phyloP scores from a whole-genome alignment of 306 rosid genomes.

The Cercis canadensis region DNA sequence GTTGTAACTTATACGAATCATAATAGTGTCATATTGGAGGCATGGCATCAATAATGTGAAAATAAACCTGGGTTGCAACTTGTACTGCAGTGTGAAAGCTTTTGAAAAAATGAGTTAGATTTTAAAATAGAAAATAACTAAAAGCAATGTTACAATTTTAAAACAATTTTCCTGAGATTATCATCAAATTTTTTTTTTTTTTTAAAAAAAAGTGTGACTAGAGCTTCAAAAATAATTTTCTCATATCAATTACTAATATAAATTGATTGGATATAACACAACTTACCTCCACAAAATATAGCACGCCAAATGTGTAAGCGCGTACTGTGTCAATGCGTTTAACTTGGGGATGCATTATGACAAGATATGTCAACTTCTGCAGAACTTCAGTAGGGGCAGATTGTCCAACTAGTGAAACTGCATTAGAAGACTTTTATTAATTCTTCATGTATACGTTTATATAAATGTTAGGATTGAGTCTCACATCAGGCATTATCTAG shows the following conservation, averaged over 20 bases:
- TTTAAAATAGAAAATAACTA: neutral
- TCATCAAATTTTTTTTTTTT: too few species aligned
- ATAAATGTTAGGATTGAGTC: too few species aligned
- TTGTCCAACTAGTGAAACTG: constrained; percentile 90
- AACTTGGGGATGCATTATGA: constrained; percentile 68
- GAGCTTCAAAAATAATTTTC: neutral
- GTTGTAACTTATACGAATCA: neutral
- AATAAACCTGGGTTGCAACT: neutral
- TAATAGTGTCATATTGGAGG: neutral
- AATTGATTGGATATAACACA: neutral
- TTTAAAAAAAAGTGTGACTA: neutral
- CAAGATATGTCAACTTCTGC: constrained; percentile 87
- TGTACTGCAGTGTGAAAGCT: neutral
- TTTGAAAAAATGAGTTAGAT: neutral
- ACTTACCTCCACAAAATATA: constrained; percentile 95
- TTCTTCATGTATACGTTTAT: too few species aligned
- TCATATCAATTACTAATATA: neutral
- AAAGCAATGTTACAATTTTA: neutral
- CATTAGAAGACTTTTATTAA: neutral
- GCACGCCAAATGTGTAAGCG: constrained; percentile 94
- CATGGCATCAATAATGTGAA: neutral
- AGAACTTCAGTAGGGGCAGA: constrained; percentile 93
- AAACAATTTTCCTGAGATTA: neutral
- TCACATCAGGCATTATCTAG: neutral
- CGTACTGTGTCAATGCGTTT: constrained; percentile 94